Base-by-base conservation (phyloP, 805 yeast genomes). In the Saccharomycopsis vini region DNA sequence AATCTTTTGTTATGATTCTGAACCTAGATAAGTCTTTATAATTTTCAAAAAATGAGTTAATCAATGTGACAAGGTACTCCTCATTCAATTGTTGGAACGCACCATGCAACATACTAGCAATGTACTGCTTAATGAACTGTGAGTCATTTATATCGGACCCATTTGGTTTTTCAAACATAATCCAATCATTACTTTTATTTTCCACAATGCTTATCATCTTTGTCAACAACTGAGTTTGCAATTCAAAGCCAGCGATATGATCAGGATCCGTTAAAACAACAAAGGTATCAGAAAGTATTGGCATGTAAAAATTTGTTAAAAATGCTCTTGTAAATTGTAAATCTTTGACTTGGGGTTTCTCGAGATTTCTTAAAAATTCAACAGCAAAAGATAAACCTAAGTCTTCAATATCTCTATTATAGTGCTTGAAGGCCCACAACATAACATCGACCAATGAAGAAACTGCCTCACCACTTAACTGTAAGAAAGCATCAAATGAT, bases 361-460 rank as follows among this genome's bases (percentile, higher is more conserved):
- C 90, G 53, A 92, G 89, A 60, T 92, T 92, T 53, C 76, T 78
- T 47, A 90, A 71, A 50, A 92, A 69, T 58, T 90, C 97, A 45
- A 82, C 71, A 28, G 92, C 85, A 51, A 92, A 72, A 32, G 81
- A 75, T 54, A 92, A 73, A 22, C 98, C 99, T 44, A 81, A 81
- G 51, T 82, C 89, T 63, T 92, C 98, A 44, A 92, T 97, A 44
- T 90, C 97, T 62, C 97, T 79, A 63, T 92, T 89, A 58, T 89
- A 92, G 62, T 92, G 99, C 64, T 92, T 90, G 62, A 92, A 85
- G 0, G 97, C 97, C 99, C 99, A 92, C 57, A 92, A 70, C 37
- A 95, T 89, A 2, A 97, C 95, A 64, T 88, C 90, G 48, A 92
- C 79, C 45, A 92, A 81, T 47, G 87, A 74, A 58, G 84, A 88